Base-by-base conservation (phyloP, 2,329 filamentous ascomycete genomes). In the Emergomyces orientalis region DNA sequence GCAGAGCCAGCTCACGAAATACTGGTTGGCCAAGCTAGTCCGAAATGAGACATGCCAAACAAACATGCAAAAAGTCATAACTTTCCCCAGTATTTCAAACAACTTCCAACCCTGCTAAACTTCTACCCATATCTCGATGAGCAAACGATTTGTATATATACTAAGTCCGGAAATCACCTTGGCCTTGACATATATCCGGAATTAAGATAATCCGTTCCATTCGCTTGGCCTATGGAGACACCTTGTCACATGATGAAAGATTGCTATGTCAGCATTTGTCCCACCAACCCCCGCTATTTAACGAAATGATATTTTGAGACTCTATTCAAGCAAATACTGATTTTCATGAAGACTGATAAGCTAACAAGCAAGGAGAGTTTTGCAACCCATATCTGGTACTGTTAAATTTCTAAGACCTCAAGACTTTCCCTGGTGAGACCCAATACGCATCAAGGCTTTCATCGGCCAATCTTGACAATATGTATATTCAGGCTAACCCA, bases 191-290 rank as follows among this genome's bases (percentile, higher is more conserved):
- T n/a, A n/a, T n/a, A n/a, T n/a, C n/a, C n/a, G n/a, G n/a, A n/a
- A n/a, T n/a, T n/a, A n/a, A n/a, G n/a, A n/a, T n/a, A n/a, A n/a
- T n/a, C n/a, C n/a, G n/a, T n/a, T n/a, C n/a, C n/a, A n/a, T n/a
- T n/a, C n/a, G n/a, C n/a, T n/a, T n/a, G n/a, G n/a, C n/a, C n/a
- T n/a, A n/a, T n/a, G n/a, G 9, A 22, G n/a, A 51, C 47, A 51
- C n/a, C 1, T n/a, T 51, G 47, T 51, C 47, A 51, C 47, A 51
- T 51, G 47, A 51, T 51, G 47, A 51, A 51, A 51, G 47, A 51
- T 51, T 51, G 47, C 47, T 51, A 11, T 51, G 47, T 51, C 47
- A 51, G 47, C 47, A 51, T 27, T 51, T 27, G 3, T 51, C 22
- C 47, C 47, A 51, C 47, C 47, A 22, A 27, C 5, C 25, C n/a